Evolutionary conservation across 768 basidiomycete species (phyloP), one percentile per base, ranked within the genome.

Genomic region (Suillus decipiens): DNA sequence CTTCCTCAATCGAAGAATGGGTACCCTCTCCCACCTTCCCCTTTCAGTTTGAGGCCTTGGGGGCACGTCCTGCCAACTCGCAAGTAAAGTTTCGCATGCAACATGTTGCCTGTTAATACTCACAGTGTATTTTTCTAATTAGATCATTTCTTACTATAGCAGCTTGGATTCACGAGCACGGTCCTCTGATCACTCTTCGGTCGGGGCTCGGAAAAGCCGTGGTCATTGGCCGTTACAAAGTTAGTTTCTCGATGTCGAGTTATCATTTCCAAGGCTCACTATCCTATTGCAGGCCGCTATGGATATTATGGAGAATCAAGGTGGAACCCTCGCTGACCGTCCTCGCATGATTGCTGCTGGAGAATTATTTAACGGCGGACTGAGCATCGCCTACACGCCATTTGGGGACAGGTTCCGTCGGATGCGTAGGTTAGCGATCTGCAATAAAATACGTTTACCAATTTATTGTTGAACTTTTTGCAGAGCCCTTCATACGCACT

Each of bases 1-100:
- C 47, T 48, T 48, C 47, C 47, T 48, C 47, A 8, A 48, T 48
- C 22, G 24, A 24, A 48, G 47, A 24, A 15, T 1, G 24, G 15
- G 24, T 15, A 2, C 17, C 24, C 48, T 50, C 28, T 48, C 24
- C 24, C 24, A 48, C 24, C 48, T 17, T 50, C 24, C 14, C 48
- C 48, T 50, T 50, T 50, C 48, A 50, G 15, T 28, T 50, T 48
- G 22, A 48, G 47, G 24, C 47, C 14, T 48, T 50, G 28, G 48
- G 48, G 48, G 28, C 48, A 50, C 14, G 28, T 28, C 48, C 7
- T 50, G 14, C 48, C 48, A 15, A 15, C 8, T 28, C 48, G 8
- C 28, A 50, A 50, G 48, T 50, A 50, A 50, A 28, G 2, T 17
- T 50, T 50, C 2, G 48, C 24, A 50, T 28, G 7, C 3, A 28